These are phyloP conservation scores for Gossypium schwendimanii DNA, from an alignment of 441 rosid genomes.

Conservation along the genomic window DNA sequence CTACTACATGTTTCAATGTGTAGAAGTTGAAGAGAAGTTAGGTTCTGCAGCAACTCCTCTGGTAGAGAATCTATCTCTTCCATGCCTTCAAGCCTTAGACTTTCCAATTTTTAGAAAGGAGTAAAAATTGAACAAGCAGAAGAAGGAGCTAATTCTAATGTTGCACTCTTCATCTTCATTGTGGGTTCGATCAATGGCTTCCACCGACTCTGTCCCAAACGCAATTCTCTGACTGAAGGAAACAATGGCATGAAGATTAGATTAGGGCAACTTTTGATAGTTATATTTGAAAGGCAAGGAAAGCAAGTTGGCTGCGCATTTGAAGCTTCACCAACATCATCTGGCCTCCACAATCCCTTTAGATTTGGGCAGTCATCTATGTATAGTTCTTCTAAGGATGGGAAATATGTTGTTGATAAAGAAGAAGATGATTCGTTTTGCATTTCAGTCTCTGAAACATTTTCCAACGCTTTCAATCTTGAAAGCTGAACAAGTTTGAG, in stretches of 20 bases:
- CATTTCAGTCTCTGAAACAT: neutral
- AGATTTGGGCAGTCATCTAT: neutral
- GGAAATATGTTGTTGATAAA: neutral
- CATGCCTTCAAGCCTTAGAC: neutral
- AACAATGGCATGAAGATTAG: neutral
- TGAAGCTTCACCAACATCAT: neutral
- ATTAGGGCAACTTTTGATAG: neutral
- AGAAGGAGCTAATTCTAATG: neutral
- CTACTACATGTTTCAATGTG: neutral
- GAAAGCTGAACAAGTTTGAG: neutral
- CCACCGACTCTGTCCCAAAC: neutral
- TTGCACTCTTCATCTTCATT: neutral
- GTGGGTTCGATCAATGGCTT: neutral
- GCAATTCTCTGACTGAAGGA: neutral
- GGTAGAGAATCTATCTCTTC: neutral
- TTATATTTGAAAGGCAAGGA: neutral
- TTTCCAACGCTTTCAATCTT: neutral
- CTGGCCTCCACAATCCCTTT: neutral
- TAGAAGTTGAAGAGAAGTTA: neutral
- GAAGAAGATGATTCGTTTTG: neutral
- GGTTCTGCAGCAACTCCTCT: neutral
- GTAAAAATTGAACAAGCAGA: neutral
- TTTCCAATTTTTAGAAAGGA: neutral
- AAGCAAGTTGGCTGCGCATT: neutral
- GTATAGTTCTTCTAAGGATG: neutral